These are phyloP conservation scores for Crotalaria pallida DNA, from an alignment of 306 rosid species.

Conservation along the genomic window DNA sequence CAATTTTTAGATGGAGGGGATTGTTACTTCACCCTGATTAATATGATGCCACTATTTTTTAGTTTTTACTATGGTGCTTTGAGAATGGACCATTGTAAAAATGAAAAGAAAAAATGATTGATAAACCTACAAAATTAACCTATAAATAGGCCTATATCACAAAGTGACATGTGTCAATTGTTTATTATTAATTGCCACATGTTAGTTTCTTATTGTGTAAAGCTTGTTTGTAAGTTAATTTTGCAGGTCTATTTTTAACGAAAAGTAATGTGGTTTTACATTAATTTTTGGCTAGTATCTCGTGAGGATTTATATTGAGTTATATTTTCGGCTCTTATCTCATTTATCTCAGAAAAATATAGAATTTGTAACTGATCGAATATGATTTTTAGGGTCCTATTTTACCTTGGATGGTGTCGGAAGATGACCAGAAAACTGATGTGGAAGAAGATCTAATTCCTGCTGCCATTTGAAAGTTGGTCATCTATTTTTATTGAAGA, in stretches of 20 bases:
- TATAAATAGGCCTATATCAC: no score
- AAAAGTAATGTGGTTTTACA: background rate
- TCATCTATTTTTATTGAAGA: conserved; percentile 15
- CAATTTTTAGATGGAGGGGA: background rate
- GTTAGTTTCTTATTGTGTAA: no score
- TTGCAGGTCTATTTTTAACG: no score
- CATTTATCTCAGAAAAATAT: background rate
- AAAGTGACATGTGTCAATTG: no score
- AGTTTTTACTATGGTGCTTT: background rate
- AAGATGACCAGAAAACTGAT: conserved; percentile 35
- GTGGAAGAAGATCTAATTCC: conserved; percentile 31
- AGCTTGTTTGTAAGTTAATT: no score
- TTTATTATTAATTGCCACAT: no score
- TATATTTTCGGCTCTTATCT: background rate
- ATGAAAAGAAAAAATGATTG: no score
- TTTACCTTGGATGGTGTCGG: conserved; percentile 66
- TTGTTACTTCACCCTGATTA: conserved; percentile 3
- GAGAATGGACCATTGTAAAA: no score
- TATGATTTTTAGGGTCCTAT: conserved; percentile 59
- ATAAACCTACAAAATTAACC: no score
- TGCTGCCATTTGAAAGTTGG: conserved; percentile 36
- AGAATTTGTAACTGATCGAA: background rate
- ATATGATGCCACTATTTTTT: background rate
- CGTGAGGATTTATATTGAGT: no score
- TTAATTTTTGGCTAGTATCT: background rate